A percentile compares a stretch with the other conserved stretches of the same genome.
phyloP scores from a whole-genome alignment of 2,329 filamentous ascomycete genomes.

The Knufia fluminis region DNA sequence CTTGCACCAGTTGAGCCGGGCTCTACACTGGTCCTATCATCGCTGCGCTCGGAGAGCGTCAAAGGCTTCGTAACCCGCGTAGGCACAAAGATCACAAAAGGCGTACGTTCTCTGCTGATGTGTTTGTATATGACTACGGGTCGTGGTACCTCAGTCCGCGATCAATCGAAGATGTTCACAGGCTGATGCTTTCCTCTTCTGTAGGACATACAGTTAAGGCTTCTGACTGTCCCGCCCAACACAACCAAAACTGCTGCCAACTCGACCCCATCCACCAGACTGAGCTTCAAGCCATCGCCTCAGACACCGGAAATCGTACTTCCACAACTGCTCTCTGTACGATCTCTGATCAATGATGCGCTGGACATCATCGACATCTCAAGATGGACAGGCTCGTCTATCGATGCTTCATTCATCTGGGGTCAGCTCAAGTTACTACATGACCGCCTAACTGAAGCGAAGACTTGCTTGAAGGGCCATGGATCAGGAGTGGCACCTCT shows the following conservation, averaged over 20 bases:
- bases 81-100: slow-evolving; percentile 84
- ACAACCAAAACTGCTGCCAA: slow-evolving; percentile 28
- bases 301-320: slow-evolving; percentile 52
- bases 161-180: background rate
- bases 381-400: slow-evolving; percentile 59
- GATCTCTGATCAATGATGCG: slow-evolving; percentile 70
- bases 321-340: slow-evolving; percentile 59
- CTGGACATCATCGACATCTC: slow-evolving; percentile 76
- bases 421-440: slow-evolving; percentile 50
- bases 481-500: slow-evolving; percentile 12
- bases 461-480: slow-evolving; percentile 46
- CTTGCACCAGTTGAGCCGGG: slow-evolving; percentile 77
- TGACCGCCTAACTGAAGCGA: slow-evolving; percentile 53
- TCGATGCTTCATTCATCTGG: slow-evolving; percentile 48
- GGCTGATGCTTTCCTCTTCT: background rate
- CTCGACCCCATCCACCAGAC: slow-evolving; percentile 40
- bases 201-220: slow-evolving; percentile 66
- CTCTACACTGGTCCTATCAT: slow-evolving; percentile 81
- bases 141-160: background rate
- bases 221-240: slow-evolving; percentile 54
- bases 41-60: slow-evolving; percentile 74
- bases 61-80: slow-evolving; percentile 89
- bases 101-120: slow-evolving; percentile 46
- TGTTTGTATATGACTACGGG: background rate
- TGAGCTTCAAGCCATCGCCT: slow-evolving; percentile 47